Percentiles rank a stretch among this genome's conserved stretches.
Conservation (phyloP, 352 stramenopile genomes). For the Globisporangium heterothallicum region DNA sequence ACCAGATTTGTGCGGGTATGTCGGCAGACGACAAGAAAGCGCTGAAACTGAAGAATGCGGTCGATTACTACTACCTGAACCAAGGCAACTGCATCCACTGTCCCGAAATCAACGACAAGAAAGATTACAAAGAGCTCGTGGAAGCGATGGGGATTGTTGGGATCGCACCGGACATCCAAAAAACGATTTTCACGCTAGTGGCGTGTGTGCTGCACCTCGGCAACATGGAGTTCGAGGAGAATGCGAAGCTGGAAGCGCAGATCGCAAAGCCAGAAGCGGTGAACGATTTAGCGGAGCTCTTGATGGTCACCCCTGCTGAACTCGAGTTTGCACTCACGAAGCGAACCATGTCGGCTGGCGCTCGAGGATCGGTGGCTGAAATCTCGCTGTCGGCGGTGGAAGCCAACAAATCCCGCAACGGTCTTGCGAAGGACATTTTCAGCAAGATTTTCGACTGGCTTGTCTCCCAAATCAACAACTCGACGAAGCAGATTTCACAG, state of each 20-base stretch:
- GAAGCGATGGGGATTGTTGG: constrained; percentile 91
- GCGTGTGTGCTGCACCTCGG: constrained; percentile 96
- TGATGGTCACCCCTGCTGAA: constrained; percentile 80
- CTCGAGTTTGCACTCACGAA: constrained; percentile 89
- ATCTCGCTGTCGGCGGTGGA: constrained; percentile 79
- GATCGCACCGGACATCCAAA: constrained; percentile 85
- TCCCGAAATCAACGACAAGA: constrained; percentile 93
- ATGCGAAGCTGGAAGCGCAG: constrained; percentile 78
- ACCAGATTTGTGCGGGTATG: constrained; percentile 92
- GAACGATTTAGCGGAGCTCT: constrained; percentile 67
- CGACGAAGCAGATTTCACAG: constrained; percentile 66
- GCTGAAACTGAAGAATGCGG: constrained; percentile 82
- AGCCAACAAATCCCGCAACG: constrained; percentile 89
- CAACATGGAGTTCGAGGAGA: constrained; percentile 92
- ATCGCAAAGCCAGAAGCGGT: constrained; percentile 64
- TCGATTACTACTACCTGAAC: constrained; percentile 92
- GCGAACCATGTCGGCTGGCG: constrained; percentile 82
- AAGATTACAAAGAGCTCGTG: constrained; percentile 90
- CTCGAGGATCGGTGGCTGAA: constrained; percentile 79
- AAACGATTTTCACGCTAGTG: constrained; percentile 94
- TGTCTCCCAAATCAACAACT: constrained; percentile 91
- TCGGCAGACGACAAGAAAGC: constrained; percentile 53
- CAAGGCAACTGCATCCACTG: constrained; percentile 91
- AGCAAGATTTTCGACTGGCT: constrained; percentile 97
- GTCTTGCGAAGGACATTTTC: constrained; percentile 95